Base-by-base conservation (phyloP, 352 stramenopile species). In the Phytophthora aleatoria region DNA sequence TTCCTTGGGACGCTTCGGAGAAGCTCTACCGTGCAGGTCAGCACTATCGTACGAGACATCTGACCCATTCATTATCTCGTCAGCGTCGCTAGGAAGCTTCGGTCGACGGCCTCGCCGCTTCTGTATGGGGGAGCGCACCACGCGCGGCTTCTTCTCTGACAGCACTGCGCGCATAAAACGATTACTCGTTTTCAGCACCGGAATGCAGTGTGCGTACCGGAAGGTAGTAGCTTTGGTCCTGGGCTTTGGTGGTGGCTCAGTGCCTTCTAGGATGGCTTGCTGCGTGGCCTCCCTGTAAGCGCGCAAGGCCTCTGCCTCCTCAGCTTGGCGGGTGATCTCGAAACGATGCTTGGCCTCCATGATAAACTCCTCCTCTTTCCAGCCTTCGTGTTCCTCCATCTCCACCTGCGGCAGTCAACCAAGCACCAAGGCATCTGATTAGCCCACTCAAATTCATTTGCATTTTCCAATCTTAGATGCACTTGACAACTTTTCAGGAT, bases 121-220 rank as follows among this genome's bases (percentile, higher is more conserved):
- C 30, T 66, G 54, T 8, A 33, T 28, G 9, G 50, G 45, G 3
- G 50, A 58, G 28, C 36, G 57, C 41, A 38, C 36, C 53, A 48
- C 55, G 26, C 42, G 42, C 26, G 42, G 47, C 31, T 63, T 75
- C 51, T 68, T 68, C 49, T 72, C 63, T n/a, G 63, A 59, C 26
- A 68, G 47, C 41, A 53, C 67, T n/a, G 67, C 60, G 15, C 57
- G 67, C 67, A 75, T 75, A 42, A 72, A 75, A 38, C 63, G 67
- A 27, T 45, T 71, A 39, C 67, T 75, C 26, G 48, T 68, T 28
- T 62, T 67, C 28, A 75, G 38, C 6, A 66, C 45, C 38, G 64
- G 53, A 33, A 72, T 60, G 53, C 67, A 75, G 31, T 67, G 67
- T 9, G 20, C n/a, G 36, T 72, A 75, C 42, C 67, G 67, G 38